A percentile compares a stretch with the other conserved stretches of the same genome.
Evolutionary conservation across 345 rosid genomes (phyloP).

Genomic region (Excoecaria cochinchinensis): DNA sequence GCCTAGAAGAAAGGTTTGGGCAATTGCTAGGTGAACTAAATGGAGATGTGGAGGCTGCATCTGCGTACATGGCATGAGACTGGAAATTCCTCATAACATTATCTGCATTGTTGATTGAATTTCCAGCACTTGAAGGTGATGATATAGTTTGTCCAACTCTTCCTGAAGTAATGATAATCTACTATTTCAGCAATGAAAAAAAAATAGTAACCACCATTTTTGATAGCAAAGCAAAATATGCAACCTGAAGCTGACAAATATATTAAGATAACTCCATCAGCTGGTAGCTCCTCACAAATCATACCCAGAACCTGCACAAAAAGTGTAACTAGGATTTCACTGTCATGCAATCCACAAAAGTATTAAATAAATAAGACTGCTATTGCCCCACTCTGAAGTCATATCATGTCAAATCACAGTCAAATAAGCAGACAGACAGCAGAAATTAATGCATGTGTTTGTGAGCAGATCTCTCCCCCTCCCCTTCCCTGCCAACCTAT

Average conservation of each 20-base stretch:
- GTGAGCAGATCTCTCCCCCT: background rate
- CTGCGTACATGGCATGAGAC: conserved; percentile 43
- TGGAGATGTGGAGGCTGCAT: conserved; percentile 44
- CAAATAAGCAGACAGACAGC: background rate
- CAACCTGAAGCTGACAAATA: conserved; percentile 93
- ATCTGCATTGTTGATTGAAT: conserved; percentile 41
- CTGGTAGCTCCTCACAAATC: conserved; percentile 78
- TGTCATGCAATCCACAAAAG: background rate
- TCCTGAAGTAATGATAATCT: conserved; percentile 43
- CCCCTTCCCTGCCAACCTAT: background rate
- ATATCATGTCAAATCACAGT: conserved; percentile 2
- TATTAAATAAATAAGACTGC: background rate
- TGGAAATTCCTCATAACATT: conserved; percentile 51
- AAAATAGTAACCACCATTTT: conserved; percentile 2
- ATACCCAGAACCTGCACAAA: conserved; percentile 77
- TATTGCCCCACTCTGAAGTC: background rate
- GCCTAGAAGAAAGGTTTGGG: conserved; percentile 39
- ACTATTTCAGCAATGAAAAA: background rate
- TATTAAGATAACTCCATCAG: conserved; percentile 75
- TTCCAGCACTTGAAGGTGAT: conserved; percentile 48
- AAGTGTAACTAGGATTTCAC: conserved; percentile 3
- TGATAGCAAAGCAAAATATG: conserved; percentile 15
- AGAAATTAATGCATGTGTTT: background rate
- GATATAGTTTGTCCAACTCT: conserved; percentile 45
- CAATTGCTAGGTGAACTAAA: conserved; percentile 36